Percentiles rank a stretch among this genome's conserved stretches.
Conservation (phyloP, 441 rosid genomes). For the Populus hybrid region DNA sequence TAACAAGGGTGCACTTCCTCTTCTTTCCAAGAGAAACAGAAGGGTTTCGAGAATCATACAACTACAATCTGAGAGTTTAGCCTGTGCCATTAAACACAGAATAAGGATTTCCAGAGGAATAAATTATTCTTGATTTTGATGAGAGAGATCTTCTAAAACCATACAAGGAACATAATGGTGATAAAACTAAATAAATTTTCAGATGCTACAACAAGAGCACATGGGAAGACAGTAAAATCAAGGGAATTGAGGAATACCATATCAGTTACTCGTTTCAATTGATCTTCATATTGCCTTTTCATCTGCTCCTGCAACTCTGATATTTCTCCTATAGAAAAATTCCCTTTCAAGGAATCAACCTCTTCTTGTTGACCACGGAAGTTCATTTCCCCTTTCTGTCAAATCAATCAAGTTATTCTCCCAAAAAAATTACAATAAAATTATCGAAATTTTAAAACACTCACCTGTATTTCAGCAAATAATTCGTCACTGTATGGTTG, state of each 20-base stretch:
- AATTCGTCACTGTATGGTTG: slow-evolving; percentile 71
- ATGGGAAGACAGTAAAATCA: not conserved
- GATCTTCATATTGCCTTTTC: slow-evolving; percentile 52
- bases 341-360: slow-evolving; percentile 56
- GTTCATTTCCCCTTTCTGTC: slow-evolving; percentile 61
- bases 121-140: not conserved
- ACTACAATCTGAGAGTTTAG: not conserved
- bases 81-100: not conserved
- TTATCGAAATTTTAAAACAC: not conserved
- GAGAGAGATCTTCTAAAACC: not conserved
- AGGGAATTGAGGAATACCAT: slow-evolving; percentile 41
- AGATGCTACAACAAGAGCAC: not conserved
- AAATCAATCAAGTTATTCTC: slow-evolving; percentile 11
- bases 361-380: slow-evolving; percentile 60
- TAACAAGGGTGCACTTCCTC: no score
- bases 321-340: slow-evolving; percentile 49
- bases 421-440: not conserved
- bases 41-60: not conserved
- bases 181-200: not conserved
- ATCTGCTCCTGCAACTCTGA: slow-evolving; percentile 58
- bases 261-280: slow-evolving; percentile 60
- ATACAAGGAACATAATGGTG: not conserved
- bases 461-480: slow-evolving; percentile 64
- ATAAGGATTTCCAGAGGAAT: not conserved
- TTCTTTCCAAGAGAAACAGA: no score